Conservation (phyloP, 169 alveolate genomes). For the Eimeria sp. region DNA sequence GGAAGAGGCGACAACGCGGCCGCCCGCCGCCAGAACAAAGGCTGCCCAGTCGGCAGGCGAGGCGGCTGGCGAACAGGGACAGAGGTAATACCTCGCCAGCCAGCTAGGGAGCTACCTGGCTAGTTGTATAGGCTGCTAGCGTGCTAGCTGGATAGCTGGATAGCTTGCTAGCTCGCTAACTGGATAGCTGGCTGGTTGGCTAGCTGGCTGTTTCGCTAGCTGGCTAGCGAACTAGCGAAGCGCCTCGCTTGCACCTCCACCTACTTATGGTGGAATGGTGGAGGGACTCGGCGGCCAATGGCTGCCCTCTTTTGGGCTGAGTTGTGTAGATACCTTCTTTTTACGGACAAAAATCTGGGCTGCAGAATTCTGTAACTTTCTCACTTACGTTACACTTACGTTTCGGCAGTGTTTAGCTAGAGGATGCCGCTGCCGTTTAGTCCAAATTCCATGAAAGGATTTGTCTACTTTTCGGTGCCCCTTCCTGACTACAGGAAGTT, state of each 20-base stretch:
- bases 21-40: slow-evolving; percentile 37
- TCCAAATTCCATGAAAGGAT: background rate
- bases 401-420: background rate
- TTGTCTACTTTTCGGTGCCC: background rate
- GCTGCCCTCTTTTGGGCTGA: background rate
- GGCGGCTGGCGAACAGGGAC: slow-evolving; percentile 37
- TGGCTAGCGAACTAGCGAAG: background rate
- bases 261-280: background rate
- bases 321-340: background rate
- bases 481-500: background rate
- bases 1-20: slow-evolving; percentile 52
- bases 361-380: background rate
- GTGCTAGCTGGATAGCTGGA: background rate
- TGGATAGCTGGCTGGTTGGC: background rate
- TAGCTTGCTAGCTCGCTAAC: background rate
- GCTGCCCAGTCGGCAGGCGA: slow-evolving; percentile 39
- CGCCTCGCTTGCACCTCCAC: background rate
- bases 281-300: background rate
- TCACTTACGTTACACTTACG: background rate
- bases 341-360: background rate
- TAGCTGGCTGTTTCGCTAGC: background rate
- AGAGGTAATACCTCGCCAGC: background rate
- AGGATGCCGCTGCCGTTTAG: background rate
- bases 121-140: background rate
- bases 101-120: background rate